A percentile compares a stretch with the other conserved stretches of the same genome.
Conservation (phyloP, 371 early-diverging fungal genomes). For the Mucor piriformis region DNA sequence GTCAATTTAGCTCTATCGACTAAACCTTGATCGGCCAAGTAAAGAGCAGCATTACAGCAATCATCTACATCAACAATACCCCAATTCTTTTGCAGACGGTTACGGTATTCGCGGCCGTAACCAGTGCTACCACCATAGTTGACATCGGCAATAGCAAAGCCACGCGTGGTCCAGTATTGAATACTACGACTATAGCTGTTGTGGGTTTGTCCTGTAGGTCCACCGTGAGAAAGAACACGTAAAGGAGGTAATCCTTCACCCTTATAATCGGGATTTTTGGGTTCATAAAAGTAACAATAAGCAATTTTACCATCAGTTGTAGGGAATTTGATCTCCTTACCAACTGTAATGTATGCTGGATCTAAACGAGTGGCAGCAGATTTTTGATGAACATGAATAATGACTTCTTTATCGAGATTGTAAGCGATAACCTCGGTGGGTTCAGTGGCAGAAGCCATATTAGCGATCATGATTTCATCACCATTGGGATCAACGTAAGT, state of each 20-base stretch:
- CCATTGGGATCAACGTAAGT: conserved; percentile 31
- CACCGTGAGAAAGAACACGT: conserved; percentile 73
- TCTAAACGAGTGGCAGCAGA: conserved; percentile 31
- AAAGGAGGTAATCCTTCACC: conserved; percentile 68
- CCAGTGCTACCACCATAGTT: conserved; percentile 82
- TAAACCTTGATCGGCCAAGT: conserved; percentile 57
- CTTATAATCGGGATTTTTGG: conserved; percentile 62
- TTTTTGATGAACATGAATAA: conserved; percentile 19
- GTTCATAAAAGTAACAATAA: conserved; percentile 68
- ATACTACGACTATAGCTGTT: conserved; percentile 51
- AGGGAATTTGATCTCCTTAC: conserved; percentile 66
- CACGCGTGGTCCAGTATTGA: conserved; percentile 80
- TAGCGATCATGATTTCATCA: conserved; percentile 34
- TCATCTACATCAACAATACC: conserved; percentile 81
- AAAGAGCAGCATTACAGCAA: conserved; percentile 71
- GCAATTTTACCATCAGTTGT: conserved; percentile 54
- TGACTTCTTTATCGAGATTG: conserved; percentile 7
- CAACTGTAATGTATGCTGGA: conserved; percentile 59
- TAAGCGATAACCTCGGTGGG: conserved; percentile 30
- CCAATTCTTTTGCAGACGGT: conserved; percentile 69
- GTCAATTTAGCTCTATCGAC: conserved; percentile 66
- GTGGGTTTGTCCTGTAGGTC: conserved; percentile 57
- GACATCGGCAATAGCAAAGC: conserved; percentile 73
- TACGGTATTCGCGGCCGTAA: conserved; percentile 74
- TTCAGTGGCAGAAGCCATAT: conserved; percentile 33